Percentiles rank a stretch among this genome's conserved stretches.
Conservation (phyloP, 2,329 filamentous ascomycete species). For the Dryadomyces quercus-mongolicae region DNA sequence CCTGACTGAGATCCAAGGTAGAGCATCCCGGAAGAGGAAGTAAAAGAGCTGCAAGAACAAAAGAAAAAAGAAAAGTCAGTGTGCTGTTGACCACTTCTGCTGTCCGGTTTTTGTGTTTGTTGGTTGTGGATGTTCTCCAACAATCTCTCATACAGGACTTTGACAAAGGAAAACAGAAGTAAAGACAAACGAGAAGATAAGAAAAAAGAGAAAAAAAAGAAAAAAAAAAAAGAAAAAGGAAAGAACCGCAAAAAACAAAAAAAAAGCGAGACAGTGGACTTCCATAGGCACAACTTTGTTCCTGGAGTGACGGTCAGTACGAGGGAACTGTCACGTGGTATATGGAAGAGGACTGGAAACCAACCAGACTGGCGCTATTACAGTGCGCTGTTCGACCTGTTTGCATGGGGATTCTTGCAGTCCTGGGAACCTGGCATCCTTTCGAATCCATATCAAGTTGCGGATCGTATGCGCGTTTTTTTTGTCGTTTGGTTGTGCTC, state of each 20-base stretch:
- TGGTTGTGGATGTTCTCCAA: slow-evolving; percentile 1
- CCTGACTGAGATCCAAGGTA: slow-evolving; percentile 25
- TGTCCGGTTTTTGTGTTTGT: slow-evolving; percentile 6
- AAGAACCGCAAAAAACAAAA: slow-evolving; percentile 6
- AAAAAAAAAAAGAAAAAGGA: slow-evolving; percentile 15
- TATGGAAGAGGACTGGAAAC: background rate
- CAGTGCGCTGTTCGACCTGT: background rate
- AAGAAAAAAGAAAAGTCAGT: slow-evolving; percentile 31
- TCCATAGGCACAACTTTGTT: slow-evolving; percentile 44
- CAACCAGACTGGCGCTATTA: slow-evolving; percentile 6
- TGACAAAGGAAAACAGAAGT: background rate
- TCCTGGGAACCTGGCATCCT: background rate
- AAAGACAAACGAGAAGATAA: background rate
- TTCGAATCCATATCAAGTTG: background rate
- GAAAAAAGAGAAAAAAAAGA: background rate
- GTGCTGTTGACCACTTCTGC: slow-evolving; percentile 33
- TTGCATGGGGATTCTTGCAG: background rate
- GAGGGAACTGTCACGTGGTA: background rate
- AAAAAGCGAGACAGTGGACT: slow-evolving; percentile 14
- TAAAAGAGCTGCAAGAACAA: slow-evolving; percentile 46
- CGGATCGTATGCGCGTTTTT: background rate
- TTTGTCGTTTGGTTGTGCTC: background rate
- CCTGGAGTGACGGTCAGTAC: slow-evolving; percentile 23
- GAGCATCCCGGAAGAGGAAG: slow-evolving; percentile 40
- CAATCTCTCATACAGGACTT: background rate